phyloP scores from a whole-genome alignment of 345 rosid genomes.

The Microthlaspi erraticum region DNA sequence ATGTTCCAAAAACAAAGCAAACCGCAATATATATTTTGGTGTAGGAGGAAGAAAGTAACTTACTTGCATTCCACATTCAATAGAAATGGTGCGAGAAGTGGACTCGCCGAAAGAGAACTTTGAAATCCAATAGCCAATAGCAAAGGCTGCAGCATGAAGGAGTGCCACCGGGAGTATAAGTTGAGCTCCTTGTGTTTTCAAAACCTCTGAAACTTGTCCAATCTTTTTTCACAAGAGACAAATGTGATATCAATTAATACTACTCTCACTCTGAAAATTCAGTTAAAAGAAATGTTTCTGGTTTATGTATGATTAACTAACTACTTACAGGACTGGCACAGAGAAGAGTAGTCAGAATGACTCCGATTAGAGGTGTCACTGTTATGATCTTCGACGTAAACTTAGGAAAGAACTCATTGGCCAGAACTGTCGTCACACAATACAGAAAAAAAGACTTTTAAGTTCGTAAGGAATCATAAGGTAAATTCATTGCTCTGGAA shows the following conservation, averaged over 20 bases:
- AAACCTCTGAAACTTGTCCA: conserved; percentile 90
- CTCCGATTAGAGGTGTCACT: conserved; percentile 92
- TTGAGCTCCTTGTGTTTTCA: conserved; percentile 92
- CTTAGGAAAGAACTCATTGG: conserved; percentile 91
- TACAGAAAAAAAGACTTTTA: conserved; percentile 16
- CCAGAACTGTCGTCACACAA: conserved; percentile 66
- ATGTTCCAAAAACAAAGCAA: background rate
- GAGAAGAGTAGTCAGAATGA: conserved; percentile 86
- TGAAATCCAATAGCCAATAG: conserved; percentile 85
- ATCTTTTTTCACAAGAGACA: conserved; percentile 59
- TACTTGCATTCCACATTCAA: conserved; percentile 99
- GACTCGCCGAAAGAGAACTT: conserved; percentile 91
- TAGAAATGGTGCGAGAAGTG: conserved; percentile 95
- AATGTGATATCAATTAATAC: background rate
- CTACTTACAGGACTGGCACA: conserved; percentile 96
- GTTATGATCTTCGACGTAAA: conserved; percentile 80
- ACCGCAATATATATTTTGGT: background rate
- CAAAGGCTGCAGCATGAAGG: conserved; percentile 83
- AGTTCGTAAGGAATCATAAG: background rate
- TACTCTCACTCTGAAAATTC: conserved; percentile 7
- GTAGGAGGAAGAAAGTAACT: background rate
- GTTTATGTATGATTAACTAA: background rate
- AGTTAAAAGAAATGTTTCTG: background rate
- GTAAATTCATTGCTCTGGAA: conserved; percentile 2
- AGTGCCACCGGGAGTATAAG: conserved; percentile 84